Conservation (phyloP, 768 basidiomycete species). For the Boletellus emodensis region DNA sequence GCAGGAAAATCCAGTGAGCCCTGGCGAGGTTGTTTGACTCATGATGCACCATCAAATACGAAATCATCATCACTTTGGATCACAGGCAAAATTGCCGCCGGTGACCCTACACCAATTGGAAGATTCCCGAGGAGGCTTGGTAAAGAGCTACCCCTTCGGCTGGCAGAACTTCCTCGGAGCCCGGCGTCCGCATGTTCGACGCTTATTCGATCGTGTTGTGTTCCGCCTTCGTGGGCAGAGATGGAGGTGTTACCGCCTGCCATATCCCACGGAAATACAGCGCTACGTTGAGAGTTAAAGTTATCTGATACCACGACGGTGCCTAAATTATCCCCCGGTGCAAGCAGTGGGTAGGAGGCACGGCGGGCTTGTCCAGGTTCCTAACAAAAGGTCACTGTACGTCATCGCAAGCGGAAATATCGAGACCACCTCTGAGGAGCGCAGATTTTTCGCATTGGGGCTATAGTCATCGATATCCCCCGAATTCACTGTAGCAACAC, state of each 20-base stretch:
- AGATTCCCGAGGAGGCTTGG: slow-evolving; percentile 45
- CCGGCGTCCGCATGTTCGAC: slow-evolving; percentile 51
- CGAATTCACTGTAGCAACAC: slow-evolving; percentile 22
- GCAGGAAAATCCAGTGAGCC: slow-evolving; percentile 15
- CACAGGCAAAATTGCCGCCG: slow-evolving; percentile 36
- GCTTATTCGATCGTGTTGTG: slow-evolving; percentile 39
- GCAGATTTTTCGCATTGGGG: slow-evolving; percentile 25
- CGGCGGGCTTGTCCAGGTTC: slow-evolving; percentile 84
- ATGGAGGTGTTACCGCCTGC: slow-evolving; percentile 64
- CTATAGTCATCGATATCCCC: slow-evolving; percentile 14
- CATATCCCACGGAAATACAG: slow-evolving; percentile 82
- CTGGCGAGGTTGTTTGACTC: neutral
- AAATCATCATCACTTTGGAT: slow-evolving; percentile 59
- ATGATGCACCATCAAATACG: slow-evolving; percentile 55
- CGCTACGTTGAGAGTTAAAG: slow-evolving; percentile 58
- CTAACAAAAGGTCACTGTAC: slow-evolving; percentile 36
- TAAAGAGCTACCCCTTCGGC: slow-evolving; percentile 58
- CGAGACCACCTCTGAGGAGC: slow-evolving; percentile 61
- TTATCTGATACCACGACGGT: slow-evolving; percentile 40
- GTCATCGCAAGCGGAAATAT: neutral
- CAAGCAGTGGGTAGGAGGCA: slow-evolving; percentile 54
- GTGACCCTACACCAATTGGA: slow-evolving; percentile 45
- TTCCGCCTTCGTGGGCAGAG: slow-evolving; percentile 34
- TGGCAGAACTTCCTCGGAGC: slow-evolving; percentile 51
- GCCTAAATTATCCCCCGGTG: slow-evolving; percentile 47